Base-by-base conservation (phyloP, 352 stramenopile genomes). In the Phytophthora pistaciae region DNA sequence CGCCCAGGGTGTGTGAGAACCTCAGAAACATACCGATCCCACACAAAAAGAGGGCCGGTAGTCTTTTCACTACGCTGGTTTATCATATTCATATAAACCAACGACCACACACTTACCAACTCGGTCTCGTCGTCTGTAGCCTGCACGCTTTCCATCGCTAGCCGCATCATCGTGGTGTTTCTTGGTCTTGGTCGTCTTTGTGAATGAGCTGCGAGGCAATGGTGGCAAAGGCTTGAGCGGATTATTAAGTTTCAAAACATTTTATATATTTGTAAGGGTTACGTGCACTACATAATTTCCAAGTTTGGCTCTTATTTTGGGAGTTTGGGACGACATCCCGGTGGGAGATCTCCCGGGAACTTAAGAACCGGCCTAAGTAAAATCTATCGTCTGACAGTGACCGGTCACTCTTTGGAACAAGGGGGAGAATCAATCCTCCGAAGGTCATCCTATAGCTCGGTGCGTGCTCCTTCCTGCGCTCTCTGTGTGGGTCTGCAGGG, bases 401-500 rank as follows among this genome's bases (percentile, higher is more conserved):
- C 46, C 46, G 10, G 46, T 53, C 46, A 53, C 46, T 53, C 46
- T 53, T 53, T 53, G n/a, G 46, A 50, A 23, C 6, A 53, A 14
- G 20, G 46, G 46, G 46, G 46, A 53, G 46, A 53, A 53, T 16
- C 20, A 10, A 11, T n/a, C 42, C 20, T 27, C 8, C 46, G n/a
- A 52, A 16, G n/a, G 11, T 25, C 44, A 23, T 52, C 44, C 14
- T 16, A 3, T 1, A 13, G 44, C 44, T 52, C 44, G 63, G 63
- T 59, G 33, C 55, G 55, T 59, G 16, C 60, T 52, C 9, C 33
- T 53, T 21, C 9, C n/a, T 57, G 21, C 54, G 50, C 8, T 8
- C 14, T 9, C 27, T 33, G 42, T 18, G 42, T 7, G 29, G 29
- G 7, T 36, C 29, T 36, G 29, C 20, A 40, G 40, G 27, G 27